Base-by-base conservation (phyloP, 2,329 filamentous ascomycete species). In the Neonectria ditissima region DNA sequence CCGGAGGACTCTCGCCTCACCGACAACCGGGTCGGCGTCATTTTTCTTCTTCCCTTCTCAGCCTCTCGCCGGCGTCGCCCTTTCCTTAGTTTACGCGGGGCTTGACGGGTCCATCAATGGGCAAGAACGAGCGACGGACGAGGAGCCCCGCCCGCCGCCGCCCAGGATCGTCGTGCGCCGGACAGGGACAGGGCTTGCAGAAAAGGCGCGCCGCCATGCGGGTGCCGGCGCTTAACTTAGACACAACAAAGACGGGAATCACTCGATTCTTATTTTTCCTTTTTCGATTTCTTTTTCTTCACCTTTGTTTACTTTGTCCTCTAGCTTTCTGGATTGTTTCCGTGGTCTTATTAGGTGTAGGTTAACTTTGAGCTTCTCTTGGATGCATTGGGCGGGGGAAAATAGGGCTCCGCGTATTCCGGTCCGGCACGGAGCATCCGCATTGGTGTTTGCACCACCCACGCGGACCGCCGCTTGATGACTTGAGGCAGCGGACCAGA, bases 221-320 rank as follows among this genome's bases (percentile, higher is more conserved):
- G 64, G 66, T 68, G 63, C 50, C 58, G 66, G 64, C 66, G 66
- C 66, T 68, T 68, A 68, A 62, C 52, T 53, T 45, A 24, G 52
- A 62, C 52, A 53, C 58, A 61, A 61, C 44, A 20, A 32, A 32
- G 30, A 10, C 30, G 3, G 9, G 14, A 37, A n/a, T 41, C 37
- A 20, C n/a, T 41, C n/a, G 16, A 8, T 20, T n/a, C 18, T 54
- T 34, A 32, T 24, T 2, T 44, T 28, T 14, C 9, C 30, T 14
- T 32, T 39, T 52, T n/a, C n/a, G n/a, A n/a, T n/a, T 13, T n/a
- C 14, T 28, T 26, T 55, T 30, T 34, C 14, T 7, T 14, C 10
- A 6, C 5, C 4, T 13, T 37, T 14, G 24, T 6, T 30, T 20
- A 41, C 26, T 26, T 47, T 53, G 7, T 8, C 20, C 11, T 22